Evolutionary conservation across 768 basidiomycete genomes (phyloP), one percentile per base, ranked within the genome.

Genomic region (Boletales sp.): DNA sequence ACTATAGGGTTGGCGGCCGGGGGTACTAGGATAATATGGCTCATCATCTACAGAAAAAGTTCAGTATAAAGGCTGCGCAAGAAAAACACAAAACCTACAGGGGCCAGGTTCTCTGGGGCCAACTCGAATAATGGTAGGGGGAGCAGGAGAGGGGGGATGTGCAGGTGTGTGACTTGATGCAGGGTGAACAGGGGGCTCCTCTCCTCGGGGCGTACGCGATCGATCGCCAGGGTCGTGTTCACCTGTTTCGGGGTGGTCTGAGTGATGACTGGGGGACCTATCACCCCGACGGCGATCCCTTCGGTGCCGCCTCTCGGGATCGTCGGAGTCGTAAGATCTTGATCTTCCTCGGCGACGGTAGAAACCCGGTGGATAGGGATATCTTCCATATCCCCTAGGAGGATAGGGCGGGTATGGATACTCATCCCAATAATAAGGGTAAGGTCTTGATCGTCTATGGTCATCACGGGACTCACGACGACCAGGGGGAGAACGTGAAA

Each of bases 51-150:
- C 13, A 15, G 39, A 40, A 46, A n/a, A 17, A 24, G 15, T 2
- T 66, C 27, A 65, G 35, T 21, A 38, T 34, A 8, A 36, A 11
- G 36, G 4, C 14, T 40, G 30, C 2, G 5, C 4, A 24, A 7
- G 14, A 44, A 44, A 45, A 42, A 19, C 5, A 38, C 24, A 5
- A 34, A 4, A 52, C 63, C 2, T 54, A 67, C 66, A 53, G 39
- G 51, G 39, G 19, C 21, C 53, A 39, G 29, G 39, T 8, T 52
- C 62, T 12, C 57, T 53, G 14, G 43, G 17, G 11, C 59, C 65
- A 32, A 67, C 34, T 47, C 64, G 62, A 18, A 68, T 68, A 24
- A 68, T 60, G 9, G 66, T 68, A 18, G 66, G 66, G 11, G 55
- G 58, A 9, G 40, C 36, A 14, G 64, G 66, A 19, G 66, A 66